Percentiles rank a stretch among this genome's conserved stretches.
phyloP scores from a whole-genome alignment of 1,284 basidiomycete species.

The Irpex lacteus region DNA sequence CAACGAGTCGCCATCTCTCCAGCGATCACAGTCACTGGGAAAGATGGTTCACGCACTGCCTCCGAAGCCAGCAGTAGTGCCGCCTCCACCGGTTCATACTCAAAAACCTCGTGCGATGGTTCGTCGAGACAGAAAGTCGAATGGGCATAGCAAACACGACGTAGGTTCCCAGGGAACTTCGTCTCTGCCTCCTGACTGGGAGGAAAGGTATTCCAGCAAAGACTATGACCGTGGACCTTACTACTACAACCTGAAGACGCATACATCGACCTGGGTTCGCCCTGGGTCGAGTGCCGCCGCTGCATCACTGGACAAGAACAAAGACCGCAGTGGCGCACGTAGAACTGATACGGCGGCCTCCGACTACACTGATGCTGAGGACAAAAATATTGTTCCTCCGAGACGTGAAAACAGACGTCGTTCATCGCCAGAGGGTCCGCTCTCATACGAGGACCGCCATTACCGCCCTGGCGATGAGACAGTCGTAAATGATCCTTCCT shows the following conservation, averaged over 20 bases:
- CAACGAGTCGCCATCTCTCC: slow-evolving; percentile 21
- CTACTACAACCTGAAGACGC: slow-evolving; percentile 59
- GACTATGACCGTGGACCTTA: slow-evolving; percentile 44
- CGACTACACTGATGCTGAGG: slow-evolving; percentile 9
- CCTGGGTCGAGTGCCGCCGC: slow-evolving; percentile 31
- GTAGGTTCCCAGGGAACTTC: slow-evolving; percentile 29
- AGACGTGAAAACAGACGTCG: slow-evolving; percentile 13
- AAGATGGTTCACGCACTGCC: slow-evolving; percentile 64
- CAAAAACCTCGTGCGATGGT: slow-evolving; percentile 44
- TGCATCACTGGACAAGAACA: slow-evolving; percentile 25
- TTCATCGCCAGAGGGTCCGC: slow-evolving; percentile 26
- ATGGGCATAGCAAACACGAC: slow-evolving; percentile 27
- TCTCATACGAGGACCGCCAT: slow-evolving; percentile 60
- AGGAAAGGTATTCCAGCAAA: slow-evolving; percentile 46
- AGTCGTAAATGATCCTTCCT: slow-evolving; percentile 2
- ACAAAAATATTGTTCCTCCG: slow-evolving; percentile 8
- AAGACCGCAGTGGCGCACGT: slow-evolving; percentile 19
- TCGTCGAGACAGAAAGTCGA: slow-evolving; percentile 35
- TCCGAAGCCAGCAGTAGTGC: slow-evolving; percentile 61
- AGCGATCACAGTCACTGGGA: slow-evolving; percentile 33
- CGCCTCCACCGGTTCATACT: slow-evolving; percentile 32
- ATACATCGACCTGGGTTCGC: slow-evolving; percentile 57
- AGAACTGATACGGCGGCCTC: slow-evolving; percentile 16
- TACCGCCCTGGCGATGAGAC: slow-evolving; percentile 47
- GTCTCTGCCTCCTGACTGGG: slow-evolving; percentile 58